A percentile compares a stretch with the other conserved stretches of the same genome.
These are phyloP conservation scores for Populus simonii DNA, from an alignment of 345 rosid species.

Conservation along the genomic window DNA sequence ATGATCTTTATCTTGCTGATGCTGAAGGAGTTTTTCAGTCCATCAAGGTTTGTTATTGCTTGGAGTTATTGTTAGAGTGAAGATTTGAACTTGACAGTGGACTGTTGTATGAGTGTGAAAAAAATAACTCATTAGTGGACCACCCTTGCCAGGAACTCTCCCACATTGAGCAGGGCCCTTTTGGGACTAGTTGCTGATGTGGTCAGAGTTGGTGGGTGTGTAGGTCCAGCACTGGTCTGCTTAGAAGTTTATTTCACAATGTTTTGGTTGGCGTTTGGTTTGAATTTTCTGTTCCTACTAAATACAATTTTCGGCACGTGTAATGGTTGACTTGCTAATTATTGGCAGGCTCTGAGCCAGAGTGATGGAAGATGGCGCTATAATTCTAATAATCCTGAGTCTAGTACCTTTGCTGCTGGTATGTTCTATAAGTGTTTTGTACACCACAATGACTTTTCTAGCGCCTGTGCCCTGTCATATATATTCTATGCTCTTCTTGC, in stretches of 20 bases:
- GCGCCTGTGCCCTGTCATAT: neutral
- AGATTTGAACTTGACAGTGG: neutral
- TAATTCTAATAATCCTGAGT: constrained; percentile 69
- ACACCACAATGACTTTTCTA: neutral
- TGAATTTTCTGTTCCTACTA: neutral
- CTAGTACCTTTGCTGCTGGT: constrained; percentile 95
- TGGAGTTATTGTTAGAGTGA: constrained; percentile 8
- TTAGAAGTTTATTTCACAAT: neutral
- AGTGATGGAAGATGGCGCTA: constrained; percentile 94
- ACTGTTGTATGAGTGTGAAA: neutral
- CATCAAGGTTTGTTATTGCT: constrained; percentile 63
- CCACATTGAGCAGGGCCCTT: neutral
- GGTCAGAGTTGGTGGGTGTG: constrained; percentile 7
- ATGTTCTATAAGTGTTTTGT: constrained; percentile 10
- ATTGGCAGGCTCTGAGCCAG: constrained; percentile 80
- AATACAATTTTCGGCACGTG: neutral
- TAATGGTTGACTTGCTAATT: constrained; percentile 20
- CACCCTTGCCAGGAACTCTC: neutral
- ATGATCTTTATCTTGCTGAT: constrained; percentile 60
- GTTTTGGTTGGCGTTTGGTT: neutral
- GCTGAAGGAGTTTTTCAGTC: constrained; percentile 74
- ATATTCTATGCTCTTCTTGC: neutral
- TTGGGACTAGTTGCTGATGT: constrained; percentile 17
- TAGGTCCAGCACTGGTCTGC: neutral
- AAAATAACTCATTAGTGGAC: neutral